These are phyloP conservation scores for Lenzites betulinus DNA, from an alignment of 768 basidiomycete genomes.

Conservation along the genomic window DNA sequence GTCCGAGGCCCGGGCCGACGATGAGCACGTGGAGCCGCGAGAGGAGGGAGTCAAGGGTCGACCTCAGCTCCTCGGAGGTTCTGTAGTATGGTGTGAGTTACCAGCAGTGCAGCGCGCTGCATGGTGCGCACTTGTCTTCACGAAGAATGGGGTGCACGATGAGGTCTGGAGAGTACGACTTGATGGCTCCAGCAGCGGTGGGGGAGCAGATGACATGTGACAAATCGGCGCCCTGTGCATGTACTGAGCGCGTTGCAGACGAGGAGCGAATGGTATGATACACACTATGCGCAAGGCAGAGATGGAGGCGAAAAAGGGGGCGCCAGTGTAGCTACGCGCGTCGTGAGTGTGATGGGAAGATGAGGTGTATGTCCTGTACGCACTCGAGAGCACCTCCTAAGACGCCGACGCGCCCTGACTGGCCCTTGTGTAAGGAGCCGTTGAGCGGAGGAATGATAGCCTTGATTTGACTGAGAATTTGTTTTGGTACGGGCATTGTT, in stretches of 20 bases:
- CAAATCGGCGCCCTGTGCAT: conserved; percentile 79
- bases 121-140: conserved; percentile 57
- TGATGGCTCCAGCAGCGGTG: conserved; percentile 88
- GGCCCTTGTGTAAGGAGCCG: conserved; percentile 89
- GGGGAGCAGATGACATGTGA: conserved; percentile 98
- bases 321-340: conserved; percentile 82
- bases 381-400: conserved; percentile 94
- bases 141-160: conserved; percentile 94
- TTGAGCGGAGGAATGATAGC: conserved; percentile 89
- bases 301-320: conserved; percentile 94
- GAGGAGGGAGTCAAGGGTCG: conserved; percentile 66
- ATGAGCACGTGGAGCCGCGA: conserved; percentile 89
- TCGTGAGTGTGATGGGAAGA: neutral
- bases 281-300: conserved; percentile 83
- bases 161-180: conserved; percentile 94
- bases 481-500: conserved; percentile 61
- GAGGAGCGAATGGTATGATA: conserved; percentile 12
- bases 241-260: neutral
- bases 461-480: conserved; percentile 70
- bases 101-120: neutral
- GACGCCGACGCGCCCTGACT: conserved; percentile 94
- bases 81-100: conserved; percentile 35
- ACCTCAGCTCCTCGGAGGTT: conserved; percentile 46
- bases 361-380: conserved; percentile 31
- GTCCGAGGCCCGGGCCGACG: conserved; percentile 92